phyloP scores from a whole-genome alignment of 169 alveolate genomes.

The Babesia ovis region DNA sequence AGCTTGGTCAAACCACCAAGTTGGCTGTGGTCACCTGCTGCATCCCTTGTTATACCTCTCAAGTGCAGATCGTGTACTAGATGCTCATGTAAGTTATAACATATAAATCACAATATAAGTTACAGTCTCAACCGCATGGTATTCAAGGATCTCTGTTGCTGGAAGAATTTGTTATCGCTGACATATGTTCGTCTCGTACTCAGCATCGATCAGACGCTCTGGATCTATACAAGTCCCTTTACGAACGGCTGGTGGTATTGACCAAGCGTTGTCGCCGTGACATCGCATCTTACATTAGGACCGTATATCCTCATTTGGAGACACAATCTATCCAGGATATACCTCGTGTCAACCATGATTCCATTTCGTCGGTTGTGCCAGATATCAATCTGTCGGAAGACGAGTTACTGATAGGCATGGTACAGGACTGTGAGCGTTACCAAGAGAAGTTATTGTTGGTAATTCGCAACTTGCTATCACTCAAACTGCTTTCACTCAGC shows the following conservation, averaged over 20 bases:
- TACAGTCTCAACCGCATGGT: constrained; percentile 22
- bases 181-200: constrained; percentile 13
- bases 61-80: constrained; percentile 33
- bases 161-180: constrained; percentile 51
- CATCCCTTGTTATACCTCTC: constrained; percentile 52
- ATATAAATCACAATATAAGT: background rate
- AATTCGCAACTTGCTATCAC: constrained; percentile 25
- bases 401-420: constrained; percentile 19
- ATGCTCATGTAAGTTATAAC: constrained; percentile 10
- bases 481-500: constrained; percentile 45
- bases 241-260: constrained; percentile 33
- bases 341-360: constrained; percentile 5
- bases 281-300: constrained; percentile 1
- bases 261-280: constrained; percentile 10
- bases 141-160: constrained; percentile 16
- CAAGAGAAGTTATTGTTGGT: constrained; percentile 38
- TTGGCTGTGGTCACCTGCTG: constrained; percentile 57
- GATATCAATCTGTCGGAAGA: constrained; percentile 1
- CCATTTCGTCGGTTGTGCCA: background rate
- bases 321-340: background rate
- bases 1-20: constrained; percentile 62
- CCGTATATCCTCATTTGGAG: constrained; percentile 12
- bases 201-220: constrained; percentile 35
- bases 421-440: constrained; percentile 24
- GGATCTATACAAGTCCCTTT: constrained; percentile 35